Percentiles rank a stretch among this genome's conserved stretches.
Conservation (phyloP, 352 stramenopile genomes). For the Pythium grandisporangium region DNA sequence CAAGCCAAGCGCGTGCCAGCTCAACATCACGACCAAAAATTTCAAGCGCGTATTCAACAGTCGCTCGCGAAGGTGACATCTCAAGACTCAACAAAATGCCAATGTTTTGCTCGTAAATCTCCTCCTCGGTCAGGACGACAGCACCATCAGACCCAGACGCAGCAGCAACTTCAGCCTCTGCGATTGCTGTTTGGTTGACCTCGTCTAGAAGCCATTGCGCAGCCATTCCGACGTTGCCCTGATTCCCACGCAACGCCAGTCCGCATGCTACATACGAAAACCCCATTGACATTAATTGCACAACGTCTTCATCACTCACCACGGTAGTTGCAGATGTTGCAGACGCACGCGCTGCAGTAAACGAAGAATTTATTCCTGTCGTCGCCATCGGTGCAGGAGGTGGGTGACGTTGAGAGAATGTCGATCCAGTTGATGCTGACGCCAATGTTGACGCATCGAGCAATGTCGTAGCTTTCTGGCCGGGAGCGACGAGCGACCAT, state of each 20-base stretch:
- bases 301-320: slow-evolving; percentile 72
- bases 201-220: slow-evolving; percentile 82
- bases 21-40: slow-evolving; percentile 62
- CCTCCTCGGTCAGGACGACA: slow-evolving; percentile 42
- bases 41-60: slow-evolving; percentile 48
- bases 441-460: no score
- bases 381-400: slow-evolving; percentile 27
- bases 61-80: slow-evolving; percentile 35
- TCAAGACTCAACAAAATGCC: slow-evolving; percentile 62
- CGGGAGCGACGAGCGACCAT: slow-evolving; percentile 32
- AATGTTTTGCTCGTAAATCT: slow-evolving; percentile 58
- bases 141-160: slow-evolving; percentile 46
- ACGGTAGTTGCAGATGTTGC: slow-evolving; percentile 20
- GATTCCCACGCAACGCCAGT: slow-evolving; percentile 57
- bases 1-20: slow-evolving; percentile 53
- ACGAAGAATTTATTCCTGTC: no score
- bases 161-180: slow-evolving; percentile 39
- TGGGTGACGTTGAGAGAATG: slow-evolving; percentile 18
- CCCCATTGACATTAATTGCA: slow-evolving; percentile 84
- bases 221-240: slow-evolving; percentile 56
- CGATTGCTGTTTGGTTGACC: slow-evolving; percentile 63
- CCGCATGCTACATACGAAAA: slow-evolving; percentile 81
- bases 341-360: not conserved
- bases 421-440: slow-evolving; percentile 14
- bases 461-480: no score